Percentiles rank a stretch among this genome's conserved stretches.
These are phyloP conservation scores for Friedmanniomyces endolithicus DNA, from an alignment of 495 filamentous ascomycete species.

Conservation along the genomic window DNA sequence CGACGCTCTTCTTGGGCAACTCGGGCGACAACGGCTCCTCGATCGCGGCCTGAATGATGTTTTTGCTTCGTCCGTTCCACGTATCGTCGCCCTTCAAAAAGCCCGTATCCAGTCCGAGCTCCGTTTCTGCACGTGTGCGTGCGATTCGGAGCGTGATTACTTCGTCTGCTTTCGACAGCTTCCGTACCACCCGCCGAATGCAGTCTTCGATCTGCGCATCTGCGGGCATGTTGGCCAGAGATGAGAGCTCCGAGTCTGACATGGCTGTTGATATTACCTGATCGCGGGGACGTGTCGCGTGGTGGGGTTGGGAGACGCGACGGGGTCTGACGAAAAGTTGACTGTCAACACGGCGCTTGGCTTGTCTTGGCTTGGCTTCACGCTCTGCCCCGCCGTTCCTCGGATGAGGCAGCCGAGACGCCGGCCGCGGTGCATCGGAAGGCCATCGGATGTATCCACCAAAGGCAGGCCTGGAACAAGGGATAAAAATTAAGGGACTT, in stretches of 20 bases:
- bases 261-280: conserved; percentile 15
- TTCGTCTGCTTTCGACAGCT: conserved; percentile 46
- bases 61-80: conserved; percentile 75
- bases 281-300: background rate
- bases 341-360: too few species aligned
- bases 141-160: conserved; percentile 66
- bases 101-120: conserved; percentile 49
- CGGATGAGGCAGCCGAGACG: too few species aligned
- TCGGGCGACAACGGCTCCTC: conserved; percentile 16
- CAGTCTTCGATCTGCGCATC: conserved; percentile 35
- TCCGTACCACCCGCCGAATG: conserved; percentile 34
- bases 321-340: background rate
- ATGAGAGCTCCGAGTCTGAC: conserved; percentile 23
- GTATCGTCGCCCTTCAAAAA: conserved; percentile 52
- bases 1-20: conserved; percentile 7
- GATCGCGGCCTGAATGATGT: conserved; percentile 49
- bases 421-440: too few species aligned
- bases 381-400: too few species aligned
- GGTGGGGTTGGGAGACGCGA: background rate
- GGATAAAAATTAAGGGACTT: too few species aligned
- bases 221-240: conserved; percentile 3
- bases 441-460: too few species aligned
- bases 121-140: conserved; percentile 52
- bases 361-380: too few species aligned
- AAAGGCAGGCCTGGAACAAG: too few species aligned